Evolutionary conservation across 306 rosid genomes (phyloP).

Genomic region (Corylus avellana): DNA sequence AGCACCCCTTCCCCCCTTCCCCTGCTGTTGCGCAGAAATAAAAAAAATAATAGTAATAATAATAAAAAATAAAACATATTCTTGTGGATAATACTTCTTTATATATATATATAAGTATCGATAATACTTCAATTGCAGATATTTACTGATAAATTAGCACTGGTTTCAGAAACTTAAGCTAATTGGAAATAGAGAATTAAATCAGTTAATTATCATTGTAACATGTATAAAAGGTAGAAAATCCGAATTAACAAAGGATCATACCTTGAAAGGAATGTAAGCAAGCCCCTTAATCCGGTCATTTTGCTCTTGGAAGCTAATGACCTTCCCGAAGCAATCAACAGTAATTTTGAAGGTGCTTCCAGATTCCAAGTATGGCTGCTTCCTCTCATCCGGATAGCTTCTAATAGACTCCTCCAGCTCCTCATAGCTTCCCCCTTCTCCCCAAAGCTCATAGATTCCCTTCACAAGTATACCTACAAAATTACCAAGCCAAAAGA

Average conservation of each 20-base stretch:
- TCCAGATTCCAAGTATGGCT: constrained; percentile 62
- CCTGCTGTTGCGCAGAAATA: no score
- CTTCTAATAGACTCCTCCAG: constrained; percentile 62
- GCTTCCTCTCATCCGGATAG: constrained; percentile 71
- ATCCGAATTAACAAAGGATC: constrained; percentile 10
- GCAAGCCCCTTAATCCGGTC: constrained; percentile 65
- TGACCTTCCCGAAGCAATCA: constrained; percentile 81
- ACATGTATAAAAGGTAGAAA: not conserved
- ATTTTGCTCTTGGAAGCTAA: constrained; percentile 68
- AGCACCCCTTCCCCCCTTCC: no score
- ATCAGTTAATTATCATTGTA: not conserved
- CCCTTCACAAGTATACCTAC: constrained; percentile 95
- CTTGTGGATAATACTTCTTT: not conserved
- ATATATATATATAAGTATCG: not conserved
- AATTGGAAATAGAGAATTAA: no score
- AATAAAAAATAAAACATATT: no score
- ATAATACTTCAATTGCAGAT: not conserved
- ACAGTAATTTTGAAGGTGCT: constrained; percentile 83
- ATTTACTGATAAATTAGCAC: no score
- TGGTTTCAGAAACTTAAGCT: no score
- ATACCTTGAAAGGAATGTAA: constrained; percentile 86
- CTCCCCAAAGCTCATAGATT: constrained; percentile 94
- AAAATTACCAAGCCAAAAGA: not conserved
- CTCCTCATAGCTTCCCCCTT: constrained; percentile 76
- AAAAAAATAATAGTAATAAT: no score